Percentiles rank a stretch among this genome's conserved stretches.
Conservation (phyloP, 305 asterid species). For the Fraxinus xanthoxyloides region DNA sequence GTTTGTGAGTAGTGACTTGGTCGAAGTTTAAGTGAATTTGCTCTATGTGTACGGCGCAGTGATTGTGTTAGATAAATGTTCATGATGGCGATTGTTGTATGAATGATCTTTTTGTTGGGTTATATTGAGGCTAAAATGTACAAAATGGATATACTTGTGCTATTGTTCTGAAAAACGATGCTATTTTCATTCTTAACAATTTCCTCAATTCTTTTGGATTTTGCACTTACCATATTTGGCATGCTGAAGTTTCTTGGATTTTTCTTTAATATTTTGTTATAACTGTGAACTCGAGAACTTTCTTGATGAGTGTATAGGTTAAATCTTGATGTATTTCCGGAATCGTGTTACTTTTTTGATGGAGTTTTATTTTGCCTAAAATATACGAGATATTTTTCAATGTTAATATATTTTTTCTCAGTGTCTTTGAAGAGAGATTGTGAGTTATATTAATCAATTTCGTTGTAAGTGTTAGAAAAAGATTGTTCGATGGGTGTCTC, state of each 20-base stretch:
- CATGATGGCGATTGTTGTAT: slow-evolving; percentile 4
- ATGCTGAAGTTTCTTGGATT: not conserved
- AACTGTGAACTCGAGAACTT: not conserved
- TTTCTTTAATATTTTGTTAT: not conserved
- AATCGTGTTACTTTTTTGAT: not conserved
- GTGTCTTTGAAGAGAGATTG: not conserved
- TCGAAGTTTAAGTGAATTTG: not conserved
- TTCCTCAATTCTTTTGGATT: not conserved
- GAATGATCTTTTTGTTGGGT: not conserved
- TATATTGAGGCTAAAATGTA: not conserved
- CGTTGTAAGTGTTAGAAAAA: not conserved
- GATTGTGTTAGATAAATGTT: slow-evolving; percentile 15
- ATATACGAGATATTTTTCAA: not conserved
- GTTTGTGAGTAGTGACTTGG: not conserved
- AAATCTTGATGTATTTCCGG: not conserved
- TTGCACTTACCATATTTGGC: not conserved
- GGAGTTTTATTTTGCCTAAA: not conserved
- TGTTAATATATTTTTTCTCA: not conserved
- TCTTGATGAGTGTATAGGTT: not conserved
- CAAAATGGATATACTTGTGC: not conserved
- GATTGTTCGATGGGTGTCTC: not conserved
- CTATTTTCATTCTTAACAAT: not conserved
- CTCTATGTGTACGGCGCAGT: not conserved
- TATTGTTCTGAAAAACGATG: not conserved
- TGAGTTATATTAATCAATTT: not conserved